Percentiles rank a stretch among this genome's conserved stretches.
These are phyloP conservation scores for Clarkia xantiana DNA, from an alignment of 345 rosid genomes.

Conservation along the genomic window DNA sequence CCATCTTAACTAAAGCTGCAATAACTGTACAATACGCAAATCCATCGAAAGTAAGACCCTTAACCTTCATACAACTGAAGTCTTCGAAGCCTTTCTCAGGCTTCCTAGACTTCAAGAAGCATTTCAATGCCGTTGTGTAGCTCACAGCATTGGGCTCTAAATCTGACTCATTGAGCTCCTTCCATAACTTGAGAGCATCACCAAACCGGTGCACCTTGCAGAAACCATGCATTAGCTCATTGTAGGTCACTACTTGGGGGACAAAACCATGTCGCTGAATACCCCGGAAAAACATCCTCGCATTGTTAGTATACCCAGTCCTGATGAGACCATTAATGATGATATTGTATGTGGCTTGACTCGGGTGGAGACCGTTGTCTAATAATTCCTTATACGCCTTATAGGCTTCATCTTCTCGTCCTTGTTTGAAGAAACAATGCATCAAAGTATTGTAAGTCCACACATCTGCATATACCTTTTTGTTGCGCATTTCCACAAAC, in stretches of 20 bases:
- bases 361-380: slow-evolving; percentile 18
- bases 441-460: slow-evolving; percentile 80
- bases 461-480: slow-evolving; percentile 46
- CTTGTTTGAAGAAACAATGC: slow-evolving; percentile 58
- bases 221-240: slow-evolving; percentile 61
- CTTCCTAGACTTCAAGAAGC: slow-evolving; percentile 39
- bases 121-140: slow-evolving; percentile 54
- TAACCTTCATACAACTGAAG: slow-evolving; percentile 37
- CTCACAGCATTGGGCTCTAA: slow-evolving; percentile 51
- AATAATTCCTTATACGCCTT: slow-evolving; percentile 36
- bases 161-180: slow-evolving; percentile 40
- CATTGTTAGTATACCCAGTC: slow-evolving; percentile 35
- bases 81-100: slow-evolving; percentile 49
- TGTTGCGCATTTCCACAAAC: slow-evolving; percentile 74
- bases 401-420: slow-evolving; percentile 51
- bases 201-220: slow-evolving; percentile 42
- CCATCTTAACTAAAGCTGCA: slow-evolving; percentile 51
- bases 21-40: slow-evolving; percentile 55
- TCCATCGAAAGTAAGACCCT: slow-evolving; percentile 68
- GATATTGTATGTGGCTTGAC: slow-evolving; percentile 45
- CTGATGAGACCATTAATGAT: slow-evolving; percentile 74
- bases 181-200: slow-evolving; percentile 41
- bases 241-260: slow-evolving; percentile 47
- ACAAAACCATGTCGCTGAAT: slow-evolving; percentile 41
- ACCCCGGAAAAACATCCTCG: slow-evolving; percentile 38